Evolutionary conservation across 2,329 filamentous ascomycete genomes (phyloP).

Genomic region (Ampelomyces quisqualis): DNA sequence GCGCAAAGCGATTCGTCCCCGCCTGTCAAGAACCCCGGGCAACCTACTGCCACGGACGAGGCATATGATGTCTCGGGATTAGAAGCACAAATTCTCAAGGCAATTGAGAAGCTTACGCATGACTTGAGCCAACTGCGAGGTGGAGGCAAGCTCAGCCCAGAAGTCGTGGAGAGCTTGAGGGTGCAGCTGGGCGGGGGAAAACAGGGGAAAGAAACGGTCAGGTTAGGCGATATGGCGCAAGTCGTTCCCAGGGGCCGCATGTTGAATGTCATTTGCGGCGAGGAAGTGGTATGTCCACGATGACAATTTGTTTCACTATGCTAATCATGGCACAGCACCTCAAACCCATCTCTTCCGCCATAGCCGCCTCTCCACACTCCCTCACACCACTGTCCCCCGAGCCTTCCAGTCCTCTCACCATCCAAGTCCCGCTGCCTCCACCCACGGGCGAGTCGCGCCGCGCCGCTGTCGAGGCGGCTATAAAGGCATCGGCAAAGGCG

Average conservation of each 20-base stretch:
- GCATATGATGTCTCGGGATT: constrained; percentile 63
- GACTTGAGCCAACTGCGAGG: constrained; percentile 63
- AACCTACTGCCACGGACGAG: constrained; percentile 50
- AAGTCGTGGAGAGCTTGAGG: constrained; percentile 60
- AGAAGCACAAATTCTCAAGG: constrained; percentile 56
- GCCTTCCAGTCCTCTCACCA: constrained; percentile 51
- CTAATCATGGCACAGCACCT: constrained; percentile 48
- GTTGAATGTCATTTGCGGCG: constrained; percentile 63
- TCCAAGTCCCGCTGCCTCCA: constrained; percentile 58
- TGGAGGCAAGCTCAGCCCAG: constrained; percentile 63
- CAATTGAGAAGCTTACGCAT: constrained; percentile 59
- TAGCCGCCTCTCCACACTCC: constrained; percentile 54
- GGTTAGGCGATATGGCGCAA: constrained; percentile 64
- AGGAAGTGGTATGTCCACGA: constrained; percentile 57
- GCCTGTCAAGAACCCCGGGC: constrained; percentile 23
- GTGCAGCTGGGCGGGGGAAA: constrained; percentile 56
- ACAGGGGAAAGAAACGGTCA: constrained; percentile 52
- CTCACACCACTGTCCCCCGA: constrained; percentile 55
- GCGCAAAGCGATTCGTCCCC: constrained; percentile 40
- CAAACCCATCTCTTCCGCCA: constrained; percentile 56
- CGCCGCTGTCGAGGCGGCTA: constrained; percentile 42
- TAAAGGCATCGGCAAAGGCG: constrained; percentile 48
- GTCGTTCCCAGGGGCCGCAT: constrained; percentile 65
- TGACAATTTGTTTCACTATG: neutral
- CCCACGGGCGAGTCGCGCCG: constrained; percentile 59